Evolutionary conservation across 805 yeast species (phyloP).

Genomic region (Starmerella geochares): DNA sequence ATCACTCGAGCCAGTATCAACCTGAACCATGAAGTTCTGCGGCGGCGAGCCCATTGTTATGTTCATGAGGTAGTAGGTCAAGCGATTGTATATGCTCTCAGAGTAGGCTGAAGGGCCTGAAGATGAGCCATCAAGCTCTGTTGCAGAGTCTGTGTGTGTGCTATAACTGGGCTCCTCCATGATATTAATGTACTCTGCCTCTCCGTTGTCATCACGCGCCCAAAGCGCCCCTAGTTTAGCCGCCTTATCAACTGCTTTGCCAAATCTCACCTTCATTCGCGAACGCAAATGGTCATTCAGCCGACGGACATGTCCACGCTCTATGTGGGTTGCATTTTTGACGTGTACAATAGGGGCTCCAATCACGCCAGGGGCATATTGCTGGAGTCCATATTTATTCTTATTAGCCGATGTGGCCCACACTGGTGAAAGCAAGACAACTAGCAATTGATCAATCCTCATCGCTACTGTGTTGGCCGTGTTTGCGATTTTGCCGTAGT

Average conservation of each 20-base stretch:
- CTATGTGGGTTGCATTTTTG: constrained; percentile 5
- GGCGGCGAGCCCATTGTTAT: constrained; percentile 42
- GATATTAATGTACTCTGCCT: neutral
- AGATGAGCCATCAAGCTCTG: neutral
- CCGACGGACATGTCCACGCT: constrained; percentile 1
- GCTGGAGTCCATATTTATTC: neutral
- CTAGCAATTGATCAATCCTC: neutral
- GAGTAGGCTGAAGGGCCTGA: neutral
- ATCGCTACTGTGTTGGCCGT: neutral
- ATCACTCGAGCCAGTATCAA: constrained; percentile 63
- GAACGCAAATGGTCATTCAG: constrained; percentile 9
- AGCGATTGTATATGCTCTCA: constrained; percentile 23
- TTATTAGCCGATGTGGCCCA: neutral
- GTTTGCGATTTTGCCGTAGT: neutral
- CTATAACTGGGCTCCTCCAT: neutral
- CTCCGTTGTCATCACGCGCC: constrained; percentile 2
- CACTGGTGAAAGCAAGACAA: neutral
- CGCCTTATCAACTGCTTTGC: neutral
- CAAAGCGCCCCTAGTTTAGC: neutral
- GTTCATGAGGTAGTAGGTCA: constrained; percentile 31
- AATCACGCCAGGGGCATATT: constrained; percentile 17
- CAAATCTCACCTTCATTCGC: neutral
- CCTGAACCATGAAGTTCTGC: constrained; percentile 44
- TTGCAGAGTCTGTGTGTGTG: neutral
- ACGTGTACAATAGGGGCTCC: constrained; percentile 14